A percentile compares a stretch with the other conserved stretches of the same genome.
Conservation (phyloP, 441 rosid genomes). For the Codiaeum variegatum region DNA sequence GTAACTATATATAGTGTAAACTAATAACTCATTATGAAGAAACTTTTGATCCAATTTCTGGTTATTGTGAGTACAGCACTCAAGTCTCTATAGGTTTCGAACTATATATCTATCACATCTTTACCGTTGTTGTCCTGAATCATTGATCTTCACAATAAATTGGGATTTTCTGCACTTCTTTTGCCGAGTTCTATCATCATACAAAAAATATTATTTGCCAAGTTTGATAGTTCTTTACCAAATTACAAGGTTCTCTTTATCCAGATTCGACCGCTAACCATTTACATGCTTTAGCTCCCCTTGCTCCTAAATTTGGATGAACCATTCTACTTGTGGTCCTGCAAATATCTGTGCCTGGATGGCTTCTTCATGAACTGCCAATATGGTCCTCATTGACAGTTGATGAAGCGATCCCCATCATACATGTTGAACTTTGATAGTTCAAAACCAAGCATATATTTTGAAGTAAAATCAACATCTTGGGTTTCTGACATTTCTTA, state of each 20-base stretch:
- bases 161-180: conserved; percentile 15
- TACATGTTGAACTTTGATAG: conserved; percentile 17
- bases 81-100: background rate
- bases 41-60: conserved; percentile 15
- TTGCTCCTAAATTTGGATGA: conserved; percentile 13
- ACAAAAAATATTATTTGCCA: conserved; percentile 18
- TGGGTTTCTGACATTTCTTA: conserved; percentile 15
- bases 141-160: conserved; percentile 10
- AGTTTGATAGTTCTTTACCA: conserved; percentile 1
- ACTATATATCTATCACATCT: conserved; percentile 12
- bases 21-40: conserved; percentile 5
- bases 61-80: conserved; percentile 15
- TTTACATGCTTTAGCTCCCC: background rate
- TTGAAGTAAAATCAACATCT: conserved; percentile 16
- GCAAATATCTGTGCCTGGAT: conserved; percentile 15
- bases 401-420: conserved; percentile 17
- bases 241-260: conserved; percentile 2
- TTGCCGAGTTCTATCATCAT: conserved; percentile 17
- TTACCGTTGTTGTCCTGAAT: conserved; percentile 1
- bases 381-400: conserved; percentile 3
- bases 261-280: background rate
- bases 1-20: too few relatives aligned
- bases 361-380: conserved; percentile 23
- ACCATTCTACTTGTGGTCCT: conserved; percentile 6
- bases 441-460: conserved; percentile 15